These are phyloP conservation scores for Leccinum uliginosum DNA, from an alignment of 768 basidiomycete species.

Conservation along the genomic window DNA sequence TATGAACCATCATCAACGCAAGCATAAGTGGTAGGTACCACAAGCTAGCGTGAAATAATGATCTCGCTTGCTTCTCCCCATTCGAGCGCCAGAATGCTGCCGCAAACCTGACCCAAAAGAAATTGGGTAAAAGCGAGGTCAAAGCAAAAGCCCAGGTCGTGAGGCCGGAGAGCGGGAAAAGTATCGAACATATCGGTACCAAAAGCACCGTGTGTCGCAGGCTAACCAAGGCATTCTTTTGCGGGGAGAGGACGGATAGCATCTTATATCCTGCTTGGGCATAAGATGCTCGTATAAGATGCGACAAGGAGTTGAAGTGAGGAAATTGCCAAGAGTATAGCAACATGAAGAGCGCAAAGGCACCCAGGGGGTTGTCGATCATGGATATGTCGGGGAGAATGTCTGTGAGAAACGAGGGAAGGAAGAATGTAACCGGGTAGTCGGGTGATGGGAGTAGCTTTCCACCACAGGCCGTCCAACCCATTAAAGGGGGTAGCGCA, in stretches of 20 bases:
- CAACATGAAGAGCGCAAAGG: constrained; percentile 75
- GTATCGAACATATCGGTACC: constrained; percentile 69
- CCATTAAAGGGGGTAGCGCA: constrained; percentile 91
- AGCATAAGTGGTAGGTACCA: constrained; percentile 91
- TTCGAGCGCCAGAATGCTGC: constrained; percentile 70
- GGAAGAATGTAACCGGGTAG: constrained; percentile 56
- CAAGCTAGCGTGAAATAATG: constrained; percentile 73
- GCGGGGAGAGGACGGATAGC: constrained; percentile 77
- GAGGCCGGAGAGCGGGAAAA: constrained; percentile 84
- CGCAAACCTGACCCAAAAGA: constrained; percentile 61
- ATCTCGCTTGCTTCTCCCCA: constrained; percentile 73
- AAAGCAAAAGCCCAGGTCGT: constrained; percentile 90
- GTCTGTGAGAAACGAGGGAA: constrained; percentile 54
- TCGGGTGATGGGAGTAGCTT: constrained; percentile 60
- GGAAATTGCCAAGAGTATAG: constrained; percentile 99
- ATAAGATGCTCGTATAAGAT: constrained; percentile 83
- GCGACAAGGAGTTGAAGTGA: constrained; percentile 92
- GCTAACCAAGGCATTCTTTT: constrained; percentile 79
- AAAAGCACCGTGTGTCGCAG: constrained; percentile 78
- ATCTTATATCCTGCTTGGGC: constrained; percentile 92
- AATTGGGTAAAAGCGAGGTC: constrained; percentile 73
- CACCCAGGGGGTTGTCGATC: constrained; percentile 77
- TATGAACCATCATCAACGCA: constrained; percentile 93
- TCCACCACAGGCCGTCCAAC: constrained; percentile 95
- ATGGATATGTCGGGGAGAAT: constrained; percentile 40